Conservation (phyloP, 2,329 filamentous ascomycete species). For the Colletotrichum lini region DNA sequence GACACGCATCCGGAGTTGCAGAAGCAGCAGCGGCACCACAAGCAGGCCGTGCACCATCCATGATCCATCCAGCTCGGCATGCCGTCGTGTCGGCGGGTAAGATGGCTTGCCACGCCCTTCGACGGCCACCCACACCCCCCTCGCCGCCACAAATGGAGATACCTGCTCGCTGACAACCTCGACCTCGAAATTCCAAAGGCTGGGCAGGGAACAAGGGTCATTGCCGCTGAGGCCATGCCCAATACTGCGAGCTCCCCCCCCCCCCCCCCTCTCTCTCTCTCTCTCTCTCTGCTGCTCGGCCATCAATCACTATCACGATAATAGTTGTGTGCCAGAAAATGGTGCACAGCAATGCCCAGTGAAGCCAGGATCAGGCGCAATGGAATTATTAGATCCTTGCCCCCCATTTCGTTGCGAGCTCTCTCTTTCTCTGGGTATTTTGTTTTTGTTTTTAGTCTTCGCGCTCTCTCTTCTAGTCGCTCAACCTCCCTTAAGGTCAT, state of each 20-base stretch:
- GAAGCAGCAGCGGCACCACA: conserved; percentile 18
- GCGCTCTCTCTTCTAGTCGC: neutral
- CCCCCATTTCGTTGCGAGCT: neutral
- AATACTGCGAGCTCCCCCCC: neutral
- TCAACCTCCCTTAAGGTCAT: neutral
- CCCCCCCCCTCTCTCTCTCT: no score
- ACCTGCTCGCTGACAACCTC: conserved; percentile 33
- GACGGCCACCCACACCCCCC: conserved; percentile 25
- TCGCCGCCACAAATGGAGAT: conserved; percentile 36
- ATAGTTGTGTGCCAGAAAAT: conserved; percentile 16
- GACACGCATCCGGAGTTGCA: conserved; percentile 40
- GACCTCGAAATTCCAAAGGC: conserved; percentile 33
- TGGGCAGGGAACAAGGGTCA: conserved; percentile 36
- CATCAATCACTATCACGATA: neutral
- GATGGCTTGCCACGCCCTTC: conserved; percentile 33
- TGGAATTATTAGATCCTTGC: conserved; percentile 5
- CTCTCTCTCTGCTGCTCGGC: conserved; percentile 10
- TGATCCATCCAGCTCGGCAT: conserved; percentile 35
- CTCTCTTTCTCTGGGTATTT: no score
- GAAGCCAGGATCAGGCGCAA: conserved; percentile 26
- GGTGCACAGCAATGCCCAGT: neutral
- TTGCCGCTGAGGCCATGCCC: neutral
- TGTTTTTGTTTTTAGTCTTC: no score
- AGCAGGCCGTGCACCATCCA: conserved; percentile 38
- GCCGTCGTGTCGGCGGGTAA: conserved; percentile 34